Base-by-base conservation (phyloP, 805 yeast genomes). In the Wickerhamiella sergipiensis region DNA sequence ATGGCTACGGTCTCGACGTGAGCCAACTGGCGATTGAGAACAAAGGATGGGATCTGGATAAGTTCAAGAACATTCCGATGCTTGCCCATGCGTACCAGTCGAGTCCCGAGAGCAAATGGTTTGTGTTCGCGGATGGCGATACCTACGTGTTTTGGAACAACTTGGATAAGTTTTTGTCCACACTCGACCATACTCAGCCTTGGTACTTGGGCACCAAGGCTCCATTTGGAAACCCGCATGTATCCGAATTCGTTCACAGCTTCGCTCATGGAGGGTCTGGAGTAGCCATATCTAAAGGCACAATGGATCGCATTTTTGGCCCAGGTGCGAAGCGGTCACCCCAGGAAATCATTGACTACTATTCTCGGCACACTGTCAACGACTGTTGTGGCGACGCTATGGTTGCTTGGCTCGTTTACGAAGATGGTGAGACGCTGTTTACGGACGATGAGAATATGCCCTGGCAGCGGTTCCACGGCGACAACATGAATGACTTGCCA, bases 181-280 rank as follows among this genome's bases (percentile, higher is more conserved):
- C 8, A 15, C 42, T 38, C 3, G 42, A 38, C 42, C 21, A 18
- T n/a, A 38, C 21, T 2, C 21, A 38, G 19, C 42, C 42, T 8
- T 17, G 19, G 19, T 38, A 38, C 42, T 17, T 18, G 3, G 42
- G 42, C 19, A 17, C 3, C 21, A n/a, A 17, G 12, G 42, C 42
- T 10, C 33, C 33, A 9, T 29, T 29, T 29, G 33, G 33, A 29
- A 29, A 29, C 33, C 15, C 33, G 4, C 21, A n/a, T 6, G 42
- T 13, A 7, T n/a, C 42, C 19, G 42, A 38, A 17, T 38, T 54
- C 53, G 48, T 53, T 59, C 38, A 26, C 48, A 15, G 48, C 53
- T 68, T 68, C 52, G 71, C 69, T 9, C 71, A 68, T 47, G 72
- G 72, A 22, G 72, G 71, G 1, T 59, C 67, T 0, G 72, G 71